Conservation (phyloP, 2,329 filamentous ascomycete genomes). For the Cercospora canescens region DNA sequence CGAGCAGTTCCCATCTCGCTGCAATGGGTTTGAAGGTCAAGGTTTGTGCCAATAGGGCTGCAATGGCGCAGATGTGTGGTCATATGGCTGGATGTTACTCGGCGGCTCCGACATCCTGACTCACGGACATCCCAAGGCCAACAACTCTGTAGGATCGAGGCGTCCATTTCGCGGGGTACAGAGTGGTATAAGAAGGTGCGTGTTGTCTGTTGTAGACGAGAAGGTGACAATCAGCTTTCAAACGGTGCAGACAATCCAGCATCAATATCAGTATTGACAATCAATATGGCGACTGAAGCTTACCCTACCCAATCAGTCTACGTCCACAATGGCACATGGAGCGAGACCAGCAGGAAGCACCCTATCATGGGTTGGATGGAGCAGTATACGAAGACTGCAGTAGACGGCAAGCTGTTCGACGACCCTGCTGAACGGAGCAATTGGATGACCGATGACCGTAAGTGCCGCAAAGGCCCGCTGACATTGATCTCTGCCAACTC, state of each 20-base stretch:
- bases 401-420: constrained; percentile 15
- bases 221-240: not conserved
- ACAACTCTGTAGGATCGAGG: not conserved
- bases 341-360: constrained; percentile 25
- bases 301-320: constrained; percentile 26
- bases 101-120: not conserved
- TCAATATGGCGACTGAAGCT: not conserved
- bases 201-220: not conserved
- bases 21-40: too few relatives aligned
- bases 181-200: not conserved
- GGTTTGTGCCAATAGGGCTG: not conserved
- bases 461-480: not conserved
- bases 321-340: constrained; percentile 25
- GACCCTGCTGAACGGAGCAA: not conserved
- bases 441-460: constrained; percentile 7
- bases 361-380: constrained; percentile 32
- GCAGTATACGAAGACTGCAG: constrained; percentile 24
- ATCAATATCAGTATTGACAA: not conserved
- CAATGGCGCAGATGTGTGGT: too few relatives aligned
- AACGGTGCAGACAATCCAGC: not conserved
- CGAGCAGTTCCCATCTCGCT: too few relatives aligned
- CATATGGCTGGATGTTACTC: not conserved
- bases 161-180: not conserved
- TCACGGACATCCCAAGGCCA: not conserved
- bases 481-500: not conserved